Base-by-base conservation (phyloP, 2,329 filamentous ascomycete genomes). In the Gaeumannomyces tritici region DNA sequence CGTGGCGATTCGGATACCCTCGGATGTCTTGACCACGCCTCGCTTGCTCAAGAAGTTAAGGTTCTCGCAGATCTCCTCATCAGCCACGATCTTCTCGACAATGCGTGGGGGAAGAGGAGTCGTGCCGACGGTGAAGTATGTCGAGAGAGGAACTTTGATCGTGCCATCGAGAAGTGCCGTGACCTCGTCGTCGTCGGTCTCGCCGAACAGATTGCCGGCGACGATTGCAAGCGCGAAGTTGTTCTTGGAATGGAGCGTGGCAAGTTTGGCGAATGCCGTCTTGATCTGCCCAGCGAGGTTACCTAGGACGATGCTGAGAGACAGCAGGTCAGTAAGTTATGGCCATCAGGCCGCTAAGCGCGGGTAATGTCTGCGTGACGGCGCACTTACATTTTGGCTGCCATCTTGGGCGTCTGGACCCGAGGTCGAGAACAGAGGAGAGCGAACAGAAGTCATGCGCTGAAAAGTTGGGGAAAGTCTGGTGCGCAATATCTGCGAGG, bases 21-120 rank as follows among this genome's bases (percentile, higher is more conserved):
- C 93, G 0, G 90, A 89, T 0, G 93, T 98, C 73, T 95, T 98
- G 61, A 91, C 89, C 18, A 89, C 87, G 65, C 90, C 91, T 69
- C 91, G 88, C 74, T 95, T 96, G 63, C 90, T 93, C 0, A 99
- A 83, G 70, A 89, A 96, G 74, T 91, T 90, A 13, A 99, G 83
- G 71, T 99, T 98, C n/a, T 88, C 83, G 72, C 92, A 96, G 24
- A 99, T 82, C 68, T 88, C 85, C 70, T 87, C 88, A 65, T 89
- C 85, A 42, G 83, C 82, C 70, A 91, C 83, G 61, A 98, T 82
- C 72, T 87, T 92, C 70, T 89, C 84, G 26, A 89, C 79, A 27
- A 97, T 83, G 33, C 79, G 76, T 3, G 80, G 74, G 0, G 95
- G 95, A 7, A 99, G 79, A n/a, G 87, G 77, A 58, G 81, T 81